Base-by-base conservation (phyloP, 2,329 filamentous ascomycete genomes). In the Calonectria pteridis region DNA sequence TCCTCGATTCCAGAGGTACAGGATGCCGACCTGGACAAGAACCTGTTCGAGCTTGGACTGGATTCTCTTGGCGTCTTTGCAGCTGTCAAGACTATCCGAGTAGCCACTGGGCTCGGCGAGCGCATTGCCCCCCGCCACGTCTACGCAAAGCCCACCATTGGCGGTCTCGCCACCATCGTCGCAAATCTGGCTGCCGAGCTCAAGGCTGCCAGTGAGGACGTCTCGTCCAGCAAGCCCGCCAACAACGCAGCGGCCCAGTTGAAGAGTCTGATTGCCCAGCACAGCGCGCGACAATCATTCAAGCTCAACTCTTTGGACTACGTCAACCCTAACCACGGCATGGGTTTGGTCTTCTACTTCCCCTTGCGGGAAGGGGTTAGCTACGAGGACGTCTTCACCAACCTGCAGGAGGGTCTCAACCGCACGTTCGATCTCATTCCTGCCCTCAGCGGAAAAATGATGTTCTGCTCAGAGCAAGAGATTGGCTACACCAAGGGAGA, bases 361-460 rank as follows among this genome's bases (percentile, higher is more conserved):
- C 77, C 85, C 0, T 75, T 86, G 0, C 77, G 55, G 0, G 63
- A 76, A 7, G 82, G 73, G 0, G 75, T 77, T 18, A 71, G 31
- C 9, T 83, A 81, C 31, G 75, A 83, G 37, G 66, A 83, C 6
- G 80, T 76, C 0, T 86, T 85, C 58, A 67, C 65, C 0, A 80
- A 78, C 18, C 69, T 86, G 7, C 83, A 84, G 62, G 72, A 78
- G 3, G 85, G 85, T 2, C 81, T 86, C 6, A 76, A 77, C 18
- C 81, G 81, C 28, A 82, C 83, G 4, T 77, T 86, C 3, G 77
- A 83, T 1, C 71, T 85, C 67, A 83, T 86, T 16, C 84, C 85
- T 6, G 83, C 78, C 20, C 80, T 86, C 0, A 78, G 78, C 0
- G 84, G 85, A n/a, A 83, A 80, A 43, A 78, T 86, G 63, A 85